These are phyloP conservation scores for Kuraishia hungarica DNA, from an alignment of 805 yeast genomes.

Conservation along the genomic window DNA sequence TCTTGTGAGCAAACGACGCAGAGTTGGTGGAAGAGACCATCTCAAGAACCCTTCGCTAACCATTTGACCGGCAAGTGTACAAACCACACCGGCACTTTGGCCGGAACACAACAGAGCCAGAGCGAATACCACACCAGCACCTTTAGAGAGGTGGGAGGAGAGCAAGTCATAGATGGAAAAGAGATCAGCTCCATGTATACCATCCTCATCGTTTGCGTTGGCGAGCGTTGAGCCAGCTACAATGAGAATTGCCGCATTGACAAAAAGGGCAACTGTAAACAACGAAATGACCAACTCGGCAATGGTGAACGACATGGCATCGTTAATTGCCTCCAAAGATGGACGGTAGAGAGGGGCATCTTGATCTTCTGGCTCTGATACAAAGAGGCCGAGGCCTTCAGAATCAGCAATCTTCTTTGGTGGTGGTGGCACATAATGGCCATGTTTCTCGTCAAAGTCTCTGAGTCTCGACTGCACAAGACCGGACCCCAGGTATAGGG, in stretches of 20 bases:
- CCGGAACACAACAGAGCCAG: slow-evolving; percentile 84
- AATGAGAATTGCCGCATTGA: slow-evolving; percentile 80
- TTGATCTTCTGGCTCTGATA: background rate
- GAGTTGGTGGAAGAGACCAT: slow-evolving; percentile 78
- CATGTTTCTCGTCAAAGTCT: slow-evolving; percentile 66
- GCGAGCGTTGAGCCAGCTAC: slow-evolving; percentile 85
- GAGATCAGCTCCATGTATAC: slow-evolving; percentile 70
- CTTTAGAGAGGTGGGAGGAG: slow-evolving; percentile 60
- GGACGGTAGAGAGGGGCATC: slow-evolving; percentile 44
- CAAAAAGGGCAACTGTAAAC: slow-evolving; percentile 85
- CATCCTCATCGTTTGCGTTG: slow-evolving; percentile 28
- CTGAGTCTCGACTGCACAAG: slow-evolving; percentile 79
- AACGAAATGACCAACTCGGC: slow-evolving; percentile 77
- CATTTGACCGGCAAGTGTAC: slow-evolving; percentile 91
- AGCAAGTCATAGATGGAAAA: slow-evolving; percentile 72
- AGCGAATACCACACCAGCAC: slow-evolving; percentile 87
- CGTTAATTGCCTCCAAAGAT: slow-evolving; percentile 69
- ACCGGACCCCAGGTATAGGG: slow-evolving; percentile 80
- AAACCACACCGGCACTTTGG: slow-evolving; percentile 92
- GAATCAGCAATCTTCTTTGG: slow-evolving; percentile 20
- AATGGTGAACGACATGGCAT: slow-evolving; percentile 72
- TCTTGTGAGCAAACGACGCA: slow-evolving; percentile 72
- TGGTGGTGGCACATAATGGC: slow-evolving; percentile 38
- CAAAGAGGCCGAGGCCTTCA: slow-evolving; percentile 16
- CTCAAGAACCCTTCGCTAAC: slow-evolving; percentile 83